Evolutionary conservation across 169 alveolate species (phyloP), one percentile per base, ranked within the genome.

Genomic region (Plasmodium vivax): DNA sequence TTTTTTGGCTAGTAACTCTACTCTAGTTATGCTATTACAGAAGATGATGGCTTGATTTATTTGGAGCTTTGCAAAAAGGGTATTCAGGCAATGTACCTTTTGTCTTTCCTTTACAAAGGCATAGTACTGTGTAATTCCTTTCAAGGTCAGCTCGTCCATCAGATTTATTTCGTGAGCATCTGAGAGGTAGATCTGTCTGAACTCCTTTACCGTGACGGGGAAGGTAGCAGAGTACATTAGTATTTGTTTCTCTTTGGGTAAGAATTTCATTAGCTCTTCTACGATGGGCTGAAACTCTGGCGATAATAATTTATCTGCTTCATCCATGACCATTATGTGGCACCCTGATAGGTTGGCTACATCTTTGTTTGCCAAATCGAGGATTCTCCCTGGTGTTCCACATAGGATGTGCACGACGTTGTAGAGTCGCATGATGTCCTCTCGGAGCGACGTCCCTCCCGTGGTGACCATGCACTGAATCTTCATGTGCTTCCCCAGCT

Each of bases 341-440:
- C 99, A 98, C 54, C 98, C 98, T 51, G 97, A 85, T 82, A 99
- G 95, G 62, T 98, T 97, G 72, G 99, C 99, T 36, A 98, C 98
- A 84, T 97, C 99, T 97, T 98, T 98, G 97, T 98, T 97, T 32
- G 99, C 98, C 92, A 99, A 97, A 85, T 99, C 99, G 54, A 99
- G 96, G 27, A 99, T 97, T 79, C 99, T 97, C 38, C 99, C 99
- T 14, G 99, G 99, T 5, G 99, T 99, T n/a, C 99, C 99, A 23
- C 99, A 99, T n/a, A 99, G 96, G 2, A 99, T 98, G 94, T 99
- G 99, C 27, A 98, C 99, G 47, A 98, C 98, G 92, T 98, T 97
- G 95, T 98, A 98, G 73, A 99, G 93, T 58, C 99, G 97, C 96
- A 98, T 97, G 72, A 99, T 99, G 95, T 99, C 99, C 82, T 99